phyloP scores from a whole-genome alignment of 1,284 basidiomycete genomes.

The Microbotryum silenes-acaulis region DNA sequence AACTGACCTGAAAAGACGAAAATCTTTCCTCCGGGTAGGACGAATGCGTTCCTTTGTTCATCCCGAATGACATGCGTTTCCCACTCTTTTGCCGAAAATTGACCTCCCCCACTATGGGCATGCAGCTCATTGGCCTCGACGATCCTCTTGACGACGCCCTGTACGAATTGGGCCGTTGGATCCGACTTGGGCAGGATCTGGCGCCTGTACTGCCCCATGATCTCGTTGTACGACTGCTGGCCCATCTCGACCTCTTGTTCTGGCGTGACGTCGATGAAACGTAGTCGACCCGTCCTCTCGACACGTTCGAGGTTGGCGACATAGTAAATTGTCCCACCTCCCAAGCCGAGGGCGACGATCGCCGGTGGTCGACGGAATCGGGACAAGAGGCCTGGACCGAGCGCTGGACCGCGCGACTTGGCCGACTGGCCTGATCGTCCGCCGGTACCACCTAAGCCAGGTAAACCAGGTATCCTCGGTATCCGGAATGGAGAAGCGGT shows the following conservation, averaged over 20 bases:
- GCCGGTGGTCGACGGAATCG: constrained; percentile 8
- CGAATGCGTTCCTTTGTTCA: constrained; percentile 39
- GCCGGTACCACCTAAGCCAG: too few relatives aligned
- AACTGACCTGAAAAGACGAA: constrained; percentile 60
- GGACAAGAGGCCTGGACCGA: background rate
- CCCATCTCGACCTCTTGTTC: constrained; percentile 51
- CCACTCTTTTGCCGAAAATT: constrained; percentile 34
- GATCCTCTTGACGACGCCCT: constrained; percentile 62
- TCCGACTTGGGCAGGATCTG: constrained; percentile 62
- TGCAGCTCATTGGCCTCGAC: constrained; percentile 55
- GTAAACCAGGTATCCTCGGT: too few relatives aligned
- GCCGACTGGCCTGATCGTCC: too few relatives aligned
- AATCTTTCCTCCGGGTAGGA: constrained; percentile 54
- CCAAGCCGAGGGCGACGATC: constrained; percentile 36
- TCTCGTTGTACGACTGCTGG: constrained; percentile 47
- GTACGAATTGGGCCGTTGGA: constrained; percentile 58
- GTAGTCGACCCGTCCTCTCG: constrained; percentile 64
- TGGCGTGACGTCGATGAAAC: constrained; percentile 70
- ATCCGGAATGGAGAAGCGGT: too few relatives aligned
- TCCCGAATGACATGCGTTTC: constrained; percentile 34
- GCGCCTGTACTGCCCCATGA: constrained; percentile 52
- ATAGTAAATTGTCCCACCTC: constrained; percentile 50
- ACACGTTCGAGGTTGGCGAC: constrained; percentile 30
- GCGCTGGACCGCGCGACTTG: too few relatives aligned
- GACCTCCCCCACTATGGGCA: constrained; percentile 36